Base-by-base conservation (phyloP, 23 red algal genomes). In the Chondrus crispus region DNA sequence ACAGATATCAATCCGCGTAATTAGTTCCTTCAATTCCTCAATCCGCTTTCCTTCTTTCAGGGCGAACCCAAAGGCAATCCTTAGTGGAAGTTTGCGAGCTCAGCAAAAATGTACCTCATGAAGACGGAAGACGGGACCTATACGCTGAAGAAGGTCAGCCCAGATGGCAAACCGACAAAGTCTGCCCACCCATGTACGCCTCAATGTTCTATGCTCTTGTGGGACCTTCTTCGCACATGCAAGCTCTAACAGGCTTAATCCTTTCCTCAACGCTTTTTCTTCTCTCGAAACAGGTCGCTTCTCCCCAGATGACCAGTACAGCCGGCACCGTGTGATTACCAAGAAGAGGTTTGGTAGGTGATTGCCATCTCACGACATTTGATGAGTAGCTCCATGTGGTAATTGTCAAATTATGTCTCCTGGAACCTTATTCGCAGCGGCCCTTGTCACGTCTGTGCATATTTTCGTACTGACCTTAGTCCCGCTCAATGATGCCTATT, bases 321-420 rank as follows among this genome's bases (percentile, higher is more conserved):
- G 91, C 47, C 62, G 92, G 54, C 91, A 98, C 36, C 88, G 96
- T 10, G 66, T 98, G n/a, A 83, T 71, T 14, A 18, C 92, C 24
- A 98, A 98, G 68, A 95, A 98, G 62, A 85, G 96, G 30, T 92
- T 92, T 58, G 96, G 96, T 90, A 89, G 43, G 95, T 93, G 54
- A n/a, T n/a, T n/a, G n/a, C n/a, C n/a, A n/a, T n/a, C n/a, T n/a
- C n/a, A n/a, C n/a, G n/a, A n/a, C n/a, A n/a, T n/a, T n/a, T n/a
- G n/a, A n/a, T n/a, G n/a, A n/a, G n/a, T n/a, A n/a, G n/a, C n/a
- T n/a, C n/a, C n/a, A n/a, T n/a, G n/a, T n/a, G n/a, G n/a, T n/a
- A n/a, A n/a, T n/a, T n/a, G n/a, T n/a, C n/a, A n/a, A n/a, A n/a
- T n/a, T n/a, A n/a, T n/a, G n/a, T n/a, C n/a, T n/a, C n/a, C n/a